Percentiles rank a stretch among this genome's conserved stretches.
These are phyloP conservation scores for Pythium biforme DNA, from an alignment of 352 stramenopile species.

Conservation along the genomic window DNA sequence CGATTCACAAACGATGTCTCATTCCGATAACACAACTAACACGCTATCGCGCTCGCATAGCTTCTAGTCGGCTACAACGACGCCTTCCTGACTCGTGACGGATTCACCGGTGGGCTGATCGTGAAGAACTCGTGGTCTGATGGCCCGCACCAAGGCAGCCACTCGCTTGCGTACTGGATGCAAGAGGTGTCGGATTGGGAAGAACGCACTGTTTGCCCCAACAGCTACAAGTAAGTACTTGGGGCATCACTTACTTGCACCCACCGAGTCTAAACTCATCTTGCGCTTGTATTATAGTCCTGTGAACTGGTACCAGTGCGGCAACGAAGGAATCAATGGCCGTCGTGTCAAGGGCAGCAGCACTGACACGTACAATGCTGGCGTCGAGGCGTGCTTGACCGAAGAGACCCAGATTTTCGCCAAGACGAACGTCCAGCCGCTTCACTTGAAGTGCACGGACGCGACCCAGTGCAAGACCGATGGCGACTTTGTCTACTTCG, in stretches of 20 bases:
- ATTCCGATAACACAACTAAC: not conserved
- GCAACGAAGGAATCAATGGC: slow-evolving; percentile 50
- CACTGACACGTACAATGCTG: slow-evolving; percentile 47
- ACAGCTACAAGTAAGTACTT: slow-evolving; percentile 67
- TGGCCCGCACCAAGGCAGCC: slow-evolving; percentile 59
- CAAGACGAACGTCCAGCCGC: slow-evolving; percentile 67
- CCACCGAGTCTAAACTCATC: not conserved
- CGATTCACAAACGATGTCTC: not conserved
- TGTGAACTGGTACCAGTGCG: slow-evolving; percentile 84
- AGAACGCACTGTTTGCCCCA: slow-evolving; percentile 72
- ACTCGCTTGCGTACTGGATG: slow-evolving; percentile 82
- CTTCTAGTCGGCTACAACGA: slow-evolving; percentile 81
- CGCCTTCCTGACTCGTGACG: slow-evolving; percentile 68
- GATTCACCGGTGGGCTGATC: slow-evolving; percentile 70
- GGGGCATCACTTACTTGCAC: not conserved
- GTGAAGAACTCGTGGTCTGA: slow-evolving; percentile 79
- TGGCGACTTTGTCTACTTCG: slow-evolving; percentile 70
- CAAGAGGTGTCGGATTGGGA: slow-evolving; percentile 82
- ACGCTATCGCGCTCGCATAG: slow-evolving; percentile 23
- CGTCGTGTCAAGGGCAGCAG: slow-evolving; percentile 28
- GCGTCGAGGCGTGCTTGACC: slow-evolving; percentile 52
- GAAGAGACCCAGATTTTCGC: slow-evolving; percentile 69
- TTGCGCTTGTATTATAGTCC: slow-evolving; percentile 33
- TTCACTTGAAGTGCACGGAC: slow-evolving; percentile 67
- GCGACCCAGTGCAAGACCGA: slow-evolving; percentile 49